Conservation (phyloP, 805 yeast genomes). For the Ogataea thermomethanolica region DNA sequence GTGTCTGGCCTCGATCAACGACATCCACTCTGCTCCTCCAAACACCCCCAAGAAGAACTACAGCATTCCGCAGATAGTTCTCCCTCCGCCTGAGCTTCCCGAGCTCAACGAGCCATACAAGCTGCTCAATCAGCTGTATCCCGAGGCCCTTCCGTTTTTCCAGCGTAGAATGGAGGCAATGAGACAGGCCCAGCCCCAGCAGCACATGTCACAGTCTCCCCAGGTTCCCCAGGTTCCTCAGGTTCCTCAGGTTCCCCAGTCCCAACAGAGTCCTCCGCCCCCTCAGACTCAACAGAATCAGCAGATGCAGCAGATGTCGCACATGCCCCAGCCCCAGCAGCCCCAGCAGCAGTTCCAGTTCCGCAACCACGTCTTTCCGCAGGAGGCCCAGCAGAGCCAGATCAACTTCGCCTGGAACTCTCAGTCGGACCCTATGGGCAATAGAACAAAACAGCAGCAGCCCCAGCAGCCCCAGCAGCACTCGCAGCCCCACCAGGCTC, state of each 20-base stretch:
- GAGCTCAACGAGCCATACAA: constrained; percentile 47
- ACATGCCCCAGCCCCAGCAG: constrained; percentile 13
- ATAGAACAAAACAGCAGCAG: constrained; percentile 10
- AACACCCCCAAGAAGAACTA: constrained; percentile 29
- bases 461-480: constrained; percentile 31
- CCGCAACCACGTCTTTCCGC: constrained; percentile 13
- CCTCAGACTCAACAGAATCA: constrained; percentile 15
- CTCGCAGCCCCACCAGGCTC: constrained; percentile 12
- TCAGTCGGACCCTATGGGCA: constrained; percentile 2
- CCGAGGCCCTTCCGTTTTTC: constrained; percentile 41
- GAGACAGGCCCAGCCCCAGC: constrained; percentile 27
- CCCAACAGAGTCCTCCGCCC: constrained; percentile 6
- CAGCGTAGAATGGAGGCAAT: constrained; percentile 27
- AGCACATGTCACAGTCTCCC: constrained; percentile 9
- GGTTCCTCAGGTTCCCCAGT: constrained; percentile 12
- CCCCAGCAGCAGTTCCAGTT: constrained; percentile 17
- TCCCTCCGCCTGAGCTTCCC: constrained; percentile 55
- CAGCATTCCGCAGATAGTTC: constrained; percentile 44
- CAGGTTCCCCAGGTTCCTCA: constrained; percentile 9
- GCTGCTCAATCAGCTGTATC: constrained; percentile 39
- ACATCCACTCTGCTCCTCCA: constrained; percentile 30
- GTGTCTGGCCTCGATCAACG: constrained; percentile 37
- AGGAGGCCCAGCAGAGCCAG: constrained; percentile 14
- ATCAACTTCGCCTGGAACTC: constrained; percentile 13
- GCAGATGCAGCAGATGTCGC: constrained; percentile 16